Evolutionary conservation across 768 basidiomycete species (phyloP), one percentile per base, ranked within the genome.

Genomic region (Auricularia sp.): DNA sequence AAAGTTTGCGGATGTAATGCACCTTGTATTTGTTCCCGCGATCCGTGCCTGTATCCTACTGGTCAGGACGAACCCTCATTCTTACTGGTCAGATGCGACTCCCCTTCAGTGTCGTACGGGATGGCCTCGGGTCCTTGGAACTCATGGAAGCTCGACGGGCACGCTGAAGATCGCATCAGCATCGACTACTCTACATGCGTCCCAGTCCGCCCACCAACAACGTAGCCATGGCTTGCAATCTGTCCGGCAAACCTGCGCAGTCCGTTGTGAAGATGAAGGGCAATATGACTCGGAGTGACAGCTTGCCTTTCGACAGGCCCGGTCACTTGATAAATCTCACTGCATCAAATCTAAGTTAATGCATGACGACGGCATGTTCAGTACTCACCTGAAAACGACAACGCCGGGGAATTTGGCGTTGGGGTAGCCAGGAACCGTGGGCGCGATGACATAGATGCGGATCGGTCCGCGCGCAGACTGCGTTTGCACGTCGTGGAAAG

Each of bases 271-370:
- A 14, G 39, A 42, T 42, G 3, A 42, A 42, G 7, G 29, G 39
- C 13, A 42, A 14, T 42, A 7, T 14, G 13, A 42, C 3, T 42
- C 39, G 7, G 39, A 42, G 39, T 14, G 7, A 14, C 8, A 42
- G 39, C 39, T 42, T 14, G 13, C 39, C 39, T 85, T 73, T 95
- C 94, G n/a, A 96, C 94, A 42, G 94, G 94, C 0, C 93, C 93
- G n/a, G 92, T 95, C 1, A 95, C 93, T 74, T 92, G 91, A 73
- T 97, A 98, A 64, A 98, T 98, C 77, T 96, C 94, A 70, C 92
- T 94, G 71, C 44, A 56, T 29, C 24, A 16, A 34, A 3, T 29
- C 13, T 54, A 35, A 29, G 29, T 14, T n/a, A 24, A 42, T 42
- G n/a, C 29, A 0, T 3, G 29, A 29, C 29, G 29, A 29, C 29